Base-by-base conservation (phyloP, 164 flowering plant species). In the Kalanchoe fedtschenkoi region DNA sequence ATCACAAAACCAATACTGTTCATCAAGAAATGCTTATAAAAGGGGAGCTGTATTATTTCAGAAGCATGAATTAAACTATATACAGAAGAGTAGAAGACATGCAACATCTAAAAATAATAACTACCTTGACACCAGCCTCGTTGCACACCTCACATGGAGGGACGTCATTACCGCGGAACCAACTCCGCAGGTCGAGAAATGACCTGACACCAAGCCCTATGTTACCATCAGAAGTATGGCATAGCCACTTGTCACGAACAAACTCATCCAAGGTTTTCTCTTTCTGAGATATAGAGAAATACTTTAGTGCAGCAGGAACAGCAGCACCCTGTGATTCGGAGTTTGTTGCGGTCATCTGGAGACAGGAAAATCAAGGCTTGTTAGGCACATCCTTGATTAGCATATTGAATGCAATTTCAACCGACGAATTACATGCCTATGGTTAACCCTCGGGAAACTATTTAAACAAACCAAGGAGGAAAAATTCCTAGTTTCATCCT, bases 161-260 rank as follows among this genome's bases (percentile, higher is more conserved):
- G 63, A 91, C 74, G 44, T 84, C 86, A 70, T 80, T 81, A 64
- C 32, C 75, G 32, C 72, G 86, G 59, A 95, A 88, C 96, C 97
- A 95, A 66, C 95, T 83, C 35, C 97, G 81, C 33, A 91, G 81
- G 74, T 88, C 97, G 58, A 95, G 87, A 67, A 87, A 84, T 39
- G 99, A 95, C 79, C 93, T 78, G 38, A 85, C 78, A 64, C 99
- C 97, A 65, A 95, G 84, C 55, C 87, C 91, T 62, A 90, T 71
- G 22, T 72, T 73, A 38, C 88, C 87, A 69, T 85, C 89, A 54
- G 80, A 61, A 7, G 82, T 66, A 60, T 54, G 60, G 67, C 71
- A 81, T 29, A 95, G 93, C 99, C 99, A 95, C 44, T 70, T 71
- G 70, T 95, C 97, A 58, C 62, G 74, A 9, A 84, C 77, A 63